Evolutionary conservation across 129 eudicot species (phyloP), one percentile per base, ranked within the genome.

Genomic region (Flaveria sonorensis): DNA sequence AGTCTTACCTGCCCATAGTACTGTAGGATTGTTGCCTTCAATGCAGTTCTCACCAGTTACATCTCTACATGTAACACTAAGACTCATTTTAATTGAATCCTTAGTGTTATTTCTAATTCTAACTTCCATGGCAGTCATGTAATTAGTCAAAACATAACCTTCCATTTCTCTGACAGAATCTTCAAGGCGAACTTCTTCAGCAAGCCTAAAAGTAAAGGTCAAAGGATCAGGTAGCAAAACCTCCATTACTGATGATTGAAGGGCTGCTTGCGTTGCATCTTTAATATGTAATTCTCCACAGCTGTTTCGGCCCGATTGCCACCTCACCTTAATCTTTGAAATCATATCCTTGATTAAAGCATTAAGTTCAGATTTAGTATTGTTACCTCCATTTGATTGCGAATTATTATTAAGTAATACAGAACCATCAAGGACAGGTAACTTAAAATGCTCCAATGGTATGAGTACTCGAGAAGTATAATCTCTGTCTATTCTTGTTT

Each of bases 251-350:
- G 98, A 87, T 74, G 97, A 78, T 81, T 89, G 97, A 50, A 91
- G 93, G 36, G 97, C 96, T 52, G 92, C 96, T 81, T 91, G 97
- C 73, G 89, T 83, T 7, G 97, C 96, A 36, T 94, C 96, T 83
- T 91, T 94, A 67, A 94, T 91, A 85, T 91, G 88, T 42, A 94
- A 79, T 74, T 94, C 97, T 48, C 98, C 98, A 0, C 92, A 86
- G 73, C 92, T 94, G 73, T 89, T 91, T 61, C 98, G 83, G 55
- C 98, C 98, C 36, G 98, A 94, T 79, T 86, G 90, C 98, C 98
- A 94, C 83, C 93, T 86, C 68, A 94, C 98, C 77, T 89, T 91
- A 26, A 94, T 94, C 75, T 83, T 89, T 15, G 98, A 89, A 65
- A 94, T 94, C 82, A 94, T 47, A 67, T 87, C 86, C 80, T 89